Base-by-base conservation (phyloP, 108 stramenopile species). In the Cyclotella baltica region DNA sequence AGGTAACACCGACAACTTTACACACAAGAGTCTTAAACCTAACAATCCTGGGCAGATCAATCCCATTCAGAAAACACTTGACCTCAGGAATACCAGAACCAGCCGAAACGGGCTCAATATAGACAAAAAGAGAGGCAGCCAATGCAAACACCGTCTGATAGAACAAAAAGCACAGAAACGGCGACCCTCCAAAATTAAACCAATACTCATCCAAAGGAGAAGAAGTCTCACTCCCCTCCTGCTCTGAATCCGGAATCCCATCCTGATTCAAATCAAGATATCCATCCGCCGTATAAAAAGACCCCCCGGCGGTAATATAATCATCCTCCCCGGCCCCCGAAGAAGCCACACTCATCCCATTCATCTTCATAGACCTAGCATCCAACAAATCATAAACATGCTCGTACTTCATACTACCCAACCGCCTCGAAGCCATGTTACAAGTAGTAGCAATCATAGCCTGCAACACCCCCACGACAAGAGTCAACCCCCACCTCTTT, bases 51-150 rank as follows among this genome's bases (percentile, higher is more conserved):
- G 96, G 95, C 4, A 98, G 27, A 71, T 93, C 90, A 52, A 98
- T 93, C 28, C 99, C 99, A 68, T 99, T 99, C 58, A 99, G 83
- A 67, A 90, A 98, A 75, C 96, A 93, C 76, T 99, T 99, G 79
- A 99, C 93, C 80, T 99, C 99, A 0, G 97, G 97, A 62, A 99
- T 98, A 36, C 99, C 99, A 3, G 94, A 96, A 27, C 99, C 99
- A 16, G 91, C 97, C 20, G 92, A 85, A 38, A 97, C 90, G 25
- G 97, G 99, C 77, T 98, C 98, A 22, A 95, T 63, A 36, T 74
- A 85, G 55, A 97, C 96, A 78, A 96, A 92, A 15, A 88, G 38
- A 31, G 89, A 83, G 6, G 98, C 96, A 36, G 91, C 77, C 33
- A 81, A 67, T 10, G 90, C 97, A 84, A 94, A 97, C n/a, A 76